Conservation (phyloP, 1,139 yeast species). For the Zygosaccharomyces pseudobailii region DNA sequence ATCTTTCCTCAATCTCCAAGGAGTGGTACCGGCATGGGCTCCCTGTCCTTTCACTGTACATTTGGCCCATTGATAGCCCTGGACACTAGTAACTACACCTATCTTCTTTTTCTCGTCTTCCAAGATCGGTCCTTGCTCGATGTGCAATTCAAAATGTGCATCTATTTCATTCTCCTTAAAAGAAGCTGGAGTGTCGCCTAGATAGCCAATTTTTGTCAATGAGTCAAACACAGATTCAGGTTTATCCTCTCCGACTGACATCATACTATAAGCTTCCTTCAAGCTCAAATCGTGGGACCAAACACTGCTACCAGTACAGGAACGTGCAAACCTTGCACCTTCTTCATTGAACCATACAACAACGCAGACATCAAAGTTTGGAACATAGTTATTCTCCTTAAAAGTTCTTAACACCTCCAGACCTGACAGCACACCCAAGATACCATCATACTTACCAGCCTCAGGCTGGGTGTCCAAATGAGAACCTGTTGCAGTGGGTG, state of each 20-base stretch:
- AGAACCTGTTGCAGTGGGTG: conserved; percentile 67
- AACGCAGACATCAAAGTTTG: conserved; percentile 61
- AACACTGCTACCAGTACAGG: conserved; percentile 61
- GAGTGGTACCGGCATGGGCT: conserved; percentile 73
- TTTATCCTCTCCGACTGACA: conserved; percentile 49
- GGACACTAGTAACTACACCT: conserved; percentile 65
- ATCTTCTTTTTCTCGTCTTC: conserved; percentile 52
- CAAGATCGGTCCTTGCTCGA: conserved; percentile 70
- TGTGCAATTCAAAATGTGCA: conserved; percentile 70
- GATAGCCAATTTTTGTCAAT: conserved; percentile 56
- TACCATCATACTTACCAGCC: conserved; percentile 73
- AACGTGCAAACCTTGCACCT: conserved; percentile 69
- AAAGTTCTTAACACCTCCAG: conserved; percentile 61
- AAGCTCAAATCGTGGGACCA: conserved; percentile 53
- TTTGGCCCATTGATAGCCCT: conserved; percentile 60
- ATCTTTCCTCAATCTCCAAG: conserved; percentile 58
- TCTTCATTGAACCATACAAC: conserved; percentile 75
- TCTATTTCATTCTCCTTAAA: conserved; percentile 52
- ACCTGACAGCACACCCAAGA: conserved; percentile 63
- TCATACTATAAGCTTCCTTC: conserved; percentile 46
- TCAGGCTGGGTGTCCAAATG: conserved; percentile 78
- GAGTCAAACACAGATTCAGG: conserved; percentile 53
- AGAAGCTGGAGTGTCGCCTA: conserved; percentile 47
- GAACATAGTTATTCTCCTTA: conserved; percentile 51
- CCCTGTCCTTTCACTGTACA: conserved; percentile 55